Evolutionary conservation across 495 filamentous ascomycete species (phyloP), one percentile per base, ranked within the genome.

Genomic region (Penicillium antarcticum): DNA sequence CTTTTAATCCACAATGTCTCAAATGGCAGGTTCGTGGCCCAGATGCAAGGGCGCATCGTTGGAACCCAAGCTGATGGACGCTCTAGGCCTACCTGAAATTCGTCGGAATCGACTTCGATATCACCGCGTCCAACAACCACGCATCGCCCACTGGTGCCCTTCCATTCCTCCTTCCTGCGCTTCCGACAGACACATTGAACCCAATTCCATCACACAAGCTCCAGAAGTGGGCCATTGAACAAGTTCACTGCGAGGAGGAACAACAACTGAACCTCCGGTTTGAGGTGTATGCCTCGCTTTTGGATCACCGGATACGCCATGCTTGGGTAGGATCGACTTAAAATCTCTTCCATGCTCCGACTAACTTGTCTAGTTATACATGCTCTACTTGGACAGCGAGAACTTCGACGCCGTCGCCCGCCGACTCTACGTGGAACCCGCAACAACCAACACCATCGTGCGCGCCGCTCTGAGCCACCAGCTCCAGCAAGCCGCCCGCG

Each of bases 1-100:
- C 88, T 42, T 96, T 88, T 73, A 97, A 97, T 70, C 94, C 94
- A 3, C 82, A 81, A 57, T 98, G 94, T 77, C 76, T 98, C 55
- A 96, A 92, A 72, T 97, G 91, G 91, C 94, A 97, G 87, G 92
- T 91, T 61, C 42, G 84, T 77, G 31, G 19, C 19, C 16, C 32
- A 32, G 33, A 50, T 36, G 44, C 44, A 42, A 23, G 8, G 37
- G 47, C 37, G 47, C 17, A 17, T 42, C 16, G 10, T 26, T 7
- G 10, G 13, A 19, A 45, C 21, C 32, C 42, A 14, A 49, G 53
- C 40, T 49, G 34, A 41, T 53, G 36, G 17, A 12, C 24, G 13
- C 32, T 46, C 21, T 67, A 97, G 91, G 83, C 91, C 45, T 95
- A 91, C 70, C 76, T 98, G 48, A 89, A 83, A 61, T 86, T 97